These are phyloP conservation scores for Tylopilus rubrobrunneus DNA, from an alignment of 768 basidiomycete species.

Conservation along the genomic window DNA sequence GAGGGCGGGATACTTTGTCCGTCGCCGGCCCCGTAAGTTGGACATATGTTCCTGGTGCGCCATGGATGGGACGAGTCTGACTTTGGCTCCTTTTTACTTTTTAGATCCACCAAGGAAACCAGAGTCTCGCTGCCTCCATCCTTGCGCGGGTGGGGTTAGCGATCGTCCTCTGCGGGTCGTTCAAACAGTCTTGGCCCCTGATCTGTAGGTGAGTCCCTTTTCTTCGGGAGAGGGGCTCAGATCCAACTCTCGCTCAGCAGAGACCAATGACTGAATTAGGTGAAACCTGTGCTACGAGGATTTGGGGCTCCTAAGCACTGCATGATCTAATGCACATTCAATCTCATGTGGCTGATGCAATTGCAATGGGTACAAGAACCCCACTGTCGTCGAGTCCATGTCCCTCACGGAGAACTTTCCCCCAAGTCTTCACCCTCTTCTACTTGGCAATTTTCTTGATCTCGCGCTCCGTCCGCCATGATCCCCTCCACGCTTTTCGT, in stretches of 20 bases:
- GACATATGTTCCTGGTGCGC: background rate
- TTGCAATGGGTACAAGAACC: constrained; percentile 10
- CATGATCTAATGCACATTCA: background rate
- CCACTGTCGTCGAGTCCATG: background rate
- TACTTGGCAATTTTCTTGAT: too few species aligned
- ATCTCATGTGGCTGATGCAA: constrained; percentile 7
- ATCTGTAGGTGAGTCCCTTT: background rate
- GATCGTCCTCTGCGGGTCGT: background rate
- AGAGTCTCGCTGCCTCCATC: background rate
- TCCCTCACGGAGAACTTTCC: background rate
- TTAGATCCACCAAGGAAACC: background rate
- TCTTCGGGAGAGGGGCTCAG: background rate
- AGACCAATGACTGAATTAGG: background rate
- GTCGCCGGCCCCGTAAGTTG: background rate
- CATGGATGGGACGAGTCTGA: too few species aligned
- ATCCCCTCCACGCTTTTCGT: too few species aligned
- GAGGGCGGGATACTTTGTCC: background rate
- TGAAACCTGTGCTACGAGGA: background rate
- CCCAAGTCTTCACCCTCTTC: too few species aligned
- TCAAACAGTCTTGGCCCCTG: background rate
- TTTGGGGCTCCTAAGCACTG: background rate
- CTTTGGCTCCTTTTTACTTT: background rate
- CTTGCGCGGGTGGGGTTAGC: background rate
- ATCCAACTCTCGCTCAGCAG: background rate
- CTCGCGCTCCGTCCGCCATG: too few species aligned